These are phyloP conservation scores for Nadsonia commutata DNA, from an alignment of 1,139 yeast species.

Conservation along the genomic window DNA sequence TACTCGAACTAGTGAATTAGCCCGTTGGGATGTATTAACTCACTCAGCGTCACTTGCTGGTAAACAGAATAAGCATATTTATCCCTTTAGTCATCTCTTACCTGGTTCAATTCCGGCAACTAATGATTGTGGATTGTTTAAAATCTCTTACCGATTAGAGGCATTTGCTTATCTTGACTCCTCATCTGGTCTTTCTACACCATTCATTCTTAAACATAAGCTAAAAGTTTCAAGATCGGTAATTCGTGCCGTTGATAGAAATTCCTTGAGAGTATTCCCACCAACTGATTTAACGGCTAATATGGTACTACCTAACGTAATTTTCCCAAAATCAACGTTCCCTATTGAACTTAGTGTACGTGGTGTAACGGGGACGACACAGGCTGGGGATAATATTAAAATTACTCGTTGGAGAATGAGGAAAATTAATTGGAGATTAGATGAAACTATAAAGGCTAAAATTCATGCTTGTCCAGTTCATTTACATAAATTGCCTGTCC, in stretches of 20 bases:
- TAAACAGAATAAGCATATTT: slow-evolving; percentile 55
- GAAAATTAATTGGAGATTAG: slow-evolving; percentile 78
- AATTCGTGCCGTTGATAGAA: slow-evolving; percentile 68
- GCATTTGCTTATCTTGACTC: slow-evolving; percentile 42
- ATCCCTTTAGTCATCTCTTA: slow-evolving; percentile 83
- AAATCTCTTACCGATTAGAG: slow-evolving; percentile 57
- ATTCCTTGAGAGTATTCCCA: slow-evolving; percentile 82
- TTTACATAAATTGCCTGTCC: neutral
- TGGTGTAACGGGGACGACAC: slow-evolving; percentile 50
- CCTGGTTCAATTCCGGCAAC: slow-evolving; percentile 90
- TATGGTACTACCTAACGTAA: slow-evolving; percentile 75
- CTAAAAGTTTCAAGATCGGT: slow-evolving; percentile 67
- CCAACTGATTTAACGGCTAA: slow-evolving; percentile 85
- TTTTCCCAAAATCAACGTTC: slow-evolving; percentile 76
- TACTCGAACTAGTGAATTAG: slow-evolving; percentile 40
- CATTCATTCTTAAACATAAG: slow-evolving; percentile 44
- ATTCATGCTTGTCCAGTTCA: slow-evolving; percentile 19
- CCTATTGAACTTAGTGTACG: slow-evolving; percentile 72
- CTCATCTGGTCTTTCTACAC: slow-evolving; percentile 8
- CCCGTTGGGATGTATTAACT: slow-evolving; percentile 76
- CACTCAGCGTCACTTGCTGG: slow-evolving; percentile 37
- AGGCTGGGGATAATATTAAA: slow-evolving; percentile 4
- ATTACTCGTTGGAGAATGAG: slow-evolving; percentile 86
- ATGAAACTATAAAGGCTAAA: slow-evolving; percentile 55
- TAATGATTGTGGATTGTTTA: slow-evolving; percentile 36